Evolutionary conservation across 805 yeast species (phyloP), one percentile per base, ranked within the genome.

Genomic region (Candida khao-thaluensis): DNA sequence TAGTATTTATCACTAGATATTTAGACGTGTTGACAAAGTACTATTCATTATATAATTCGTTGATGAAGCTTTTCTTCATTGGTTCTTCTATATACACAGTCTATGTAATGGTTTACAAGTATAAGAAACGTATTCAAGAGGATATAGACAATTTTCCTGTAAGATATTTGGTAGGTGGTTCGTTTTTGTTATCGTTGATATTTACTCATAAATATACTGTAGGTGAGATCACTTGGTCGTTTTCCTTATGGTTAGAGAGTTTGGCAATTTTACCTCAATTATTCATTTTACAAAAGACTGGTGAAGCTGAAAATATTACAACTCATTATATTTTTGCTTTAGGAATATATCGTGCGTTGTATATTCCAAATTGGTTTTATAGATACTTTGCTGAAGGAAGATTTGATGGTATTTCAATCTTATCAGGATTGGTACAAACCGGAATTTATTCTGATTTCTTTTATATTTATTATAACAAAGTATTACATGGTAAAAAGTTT

Each of bases 331-430:
- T 93, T 45, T 90, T 91, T 61, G 95, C 97, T 1, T 70, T 93
- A 56, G 99, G 99, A 11, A 50, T 84, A 2, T 93, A 93, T 71
- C 74, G 99, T 50, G 85, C 91, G 0, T 70, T 93, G 37, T 93
- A 93, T 60, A 79, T 93, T 50, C 95, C 95, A 48, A 93, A 91
- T 64, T 93, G 99, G 99, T 59, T 89, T 49, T 93, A 89, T 74
- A 79, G 97, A 60, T 87, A 82, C 66, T 66, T 66, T 44, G 62
- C 73, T 9, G 91, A 85, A 48, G 75, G 70, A 17, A 69, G 72
- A 47, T 68, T 83, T 41, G 96, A 89, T 54, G 74, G 73, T 47
- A 70, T 90, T 40, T 75, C 95, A 2, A 69, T 91, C 7, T 53
- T 76, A 15, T 83, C 97, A 0, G 98, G 98, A 17, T 45, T 93